These are phyloP conservation scores for Herpetomonas muscarum DNA, from an alignment of 208 protist species.

Conservation along the genomic window DNA sequence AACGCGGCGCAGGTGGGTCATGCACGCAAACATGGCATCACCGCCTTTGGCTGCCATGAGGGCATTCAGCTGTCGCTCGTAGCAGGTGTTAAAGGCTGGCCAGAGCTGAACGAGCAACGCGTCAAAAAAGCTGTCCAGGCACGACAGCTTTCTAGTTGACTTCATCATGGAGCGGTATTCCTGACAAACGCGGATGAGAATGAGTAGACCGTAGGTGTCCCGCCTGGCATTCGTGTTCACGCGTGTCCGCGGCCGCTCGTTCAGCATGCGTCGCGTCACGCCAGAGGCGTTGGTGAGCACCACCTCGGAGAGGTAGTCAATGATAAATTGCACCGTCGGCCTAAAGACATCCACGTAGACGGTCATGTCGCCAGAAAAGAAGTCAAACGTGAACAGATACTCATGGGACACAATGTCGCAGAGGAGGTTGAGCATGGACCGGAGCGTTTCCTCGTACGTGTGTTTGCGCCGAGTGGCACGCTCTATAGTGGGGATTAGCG, in stretches of 20 bases:
- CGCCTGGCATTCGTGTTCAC: conserved; percentile 49
- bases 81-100: conserved; percentile 68
- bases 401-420: conserved; percentile 84
- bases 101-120: conserved; percentile 72
- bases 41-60: conserved; percentile 30
- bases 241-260: conserved; percentile 33
- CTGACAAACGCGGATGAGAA: conserved; percentile 73
- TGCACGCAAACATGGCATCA: not conserved
- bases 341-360: conserved; percentile 75
- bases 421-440: conserved; percentile 60
- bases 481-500: conserved; percentile 75
- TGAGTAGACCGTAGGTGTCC: conserved; percentile 74
- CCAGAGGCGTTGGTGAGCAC: conserved; percentile 44
- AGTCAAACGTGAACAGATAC: conserved; percentile 84
- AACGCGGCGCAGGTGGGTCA: conserved; percentile 13
- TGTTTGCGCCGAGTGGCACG: conserved; percentile 39
- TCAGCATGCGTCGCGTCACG: conserved; percentile 30
- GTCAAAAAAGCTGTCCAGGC: conserved; percentile 80
- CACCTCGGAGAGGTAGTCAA: conserved; percentile 79
- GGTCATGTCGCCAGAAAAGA: conserved; percentile 79
- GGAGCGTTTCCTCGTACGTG: conserved; percentile 83
- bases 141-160: conserved; percentile 51
- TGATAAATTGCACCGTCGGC: conserved; percentile 72
- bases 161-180: conserved; percentile 78
- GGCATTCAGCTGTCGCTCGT: conserved; percentile 60